Base-by-base conservation (phyloP, 495 filamentous ascomycete species). In the Aspergillus sclerotiicarbonarius region DNA sequence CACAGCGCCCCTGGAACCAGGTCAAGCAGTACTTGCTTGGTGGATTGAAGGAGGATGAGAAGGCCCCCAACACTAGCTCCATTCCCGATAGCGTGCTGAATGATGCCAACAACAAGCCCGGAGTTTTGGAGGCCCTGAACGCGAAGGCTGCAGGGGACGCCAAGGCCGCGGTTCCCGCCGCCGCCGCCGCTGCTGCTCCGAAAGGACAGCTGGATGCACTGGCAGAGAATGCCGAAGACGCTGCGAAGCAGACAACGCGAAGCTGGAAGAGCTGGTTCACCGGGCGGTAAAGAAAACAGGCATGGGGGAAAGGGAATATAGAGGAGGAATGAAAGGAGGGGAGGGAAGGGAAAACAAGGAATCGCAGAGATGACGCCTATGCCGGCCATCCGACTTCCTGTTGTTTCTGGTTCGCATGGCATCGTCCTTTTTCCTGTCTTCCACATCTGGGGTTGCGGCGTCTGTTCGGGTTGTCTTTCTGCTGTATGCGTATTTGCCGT, bases 31-130 rank as follows among this genome's bases (percentile, higher is more conserved):
- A 71, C 61, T 63, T 80, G 8, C 65, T 75, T 44, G 75, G 75
- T 8, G 80, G 76, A 58, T 62, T 83, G 67, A 81, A 81, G 62
- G 66, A 67, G 45, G 81, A 80, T 50, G 80, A 80, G 55, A 41
- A 13, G 37, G 64, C 71, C 54, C 58, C 64, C 21, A 46, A 30
- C 30, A 19, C 52, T 30, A 31, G 50, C 15, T 12, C 15, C 44
- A 43, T 53, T 51, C 32, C 47, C 55, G 7, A 60, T 61, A 58
- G 58, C 62, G 10, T 50, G 20, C 53, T 32, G 5, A 41, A 67
- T 12, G 41, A 52, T 4, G 35, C 44, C 19, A 63, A 52, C 48
- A 66, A 37, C 49, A 68, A 65, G 54, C 61, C 62, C 16, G 59
- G 63, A 18, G 69, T 77, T 13, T 49, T 69, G 48, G 70, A 77